phyloP scores from a whole-genome alignment of 2,329 filamentous ascomycete species.

The Phyllosticta paracitricarpa region DNA sequence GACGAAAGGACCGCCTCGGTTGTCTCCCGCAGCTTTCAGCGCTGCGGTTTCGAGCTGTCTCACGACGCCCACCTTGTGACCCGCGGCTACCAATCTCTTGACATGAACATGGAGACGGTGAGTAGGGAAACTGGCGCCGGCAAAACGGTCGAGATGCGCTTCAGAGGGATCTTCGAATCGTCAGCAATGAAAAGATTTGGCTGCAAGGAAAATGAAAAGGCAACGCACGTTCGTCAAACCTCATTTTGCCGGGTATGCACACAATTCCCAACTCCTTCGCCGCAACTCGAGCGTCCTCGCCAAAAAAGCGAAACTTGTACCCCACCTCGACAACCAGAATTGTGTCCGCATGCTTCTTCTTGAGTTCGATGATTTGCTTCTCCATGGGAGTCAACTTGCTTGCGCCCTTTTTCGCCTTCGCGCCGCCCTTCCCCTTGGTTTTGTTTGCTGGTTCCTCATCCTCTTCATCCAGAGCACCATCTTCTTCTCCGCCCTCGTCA shows the following conservation, averaged over 20 bases:
- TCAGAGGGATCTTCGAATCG: constrained; percentile 61
- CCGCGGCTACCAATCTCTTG: constrained; percentile 81
- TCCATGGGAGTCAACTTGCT: constrained; percentile 92
- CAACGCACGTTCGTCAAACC: constrained; percentile 68
- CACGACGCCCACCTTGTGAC: constrained; percentile 93
- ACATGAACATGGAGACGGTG: constrained; percentile 88
- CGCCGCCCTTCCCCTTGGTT: constrained; percentile 37
- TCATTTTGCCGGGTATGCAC: constrained; percentile 89
- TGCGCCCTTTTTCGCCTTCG: constrained; percentile 56
- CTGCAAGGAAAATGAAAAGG: constrained; percentile 16
- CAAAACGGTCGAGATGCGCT: constrained; percentile 83
- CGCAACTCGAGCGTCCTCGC: constrained; percentile 82
- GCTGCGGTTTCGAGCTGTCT: constrained; percentile 91
- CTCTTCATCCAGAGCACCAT: constrained; percentile 37
- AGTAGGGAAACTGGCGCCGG: constrained; percentile 89
- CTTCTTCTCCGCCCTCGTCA: constrained; percentile 46
- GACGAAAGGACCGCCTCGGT: constrained; percentile 83
- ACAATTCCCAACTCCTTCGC: constrained; percentile 89
- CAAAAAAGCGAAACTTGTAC: constrained; percentile 97
- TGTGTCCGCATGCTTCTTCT: constrained; percentile 81
- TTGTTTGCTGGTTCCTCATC: constrained; percentile 40
- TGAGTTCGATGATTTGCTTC: constrained; percentile 86
- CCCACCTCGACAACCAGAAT: constrained; percentile 89
- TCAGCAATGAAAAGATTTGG: background rate
- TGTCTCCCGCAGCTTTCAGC: constrained; percentile 89